Evolutionary conservation across 495 filamentous ascomycete genomes (phyloP), one percentile per base, ranked within the genome.

Genomic region (Neurospora intermedia): DNA sequence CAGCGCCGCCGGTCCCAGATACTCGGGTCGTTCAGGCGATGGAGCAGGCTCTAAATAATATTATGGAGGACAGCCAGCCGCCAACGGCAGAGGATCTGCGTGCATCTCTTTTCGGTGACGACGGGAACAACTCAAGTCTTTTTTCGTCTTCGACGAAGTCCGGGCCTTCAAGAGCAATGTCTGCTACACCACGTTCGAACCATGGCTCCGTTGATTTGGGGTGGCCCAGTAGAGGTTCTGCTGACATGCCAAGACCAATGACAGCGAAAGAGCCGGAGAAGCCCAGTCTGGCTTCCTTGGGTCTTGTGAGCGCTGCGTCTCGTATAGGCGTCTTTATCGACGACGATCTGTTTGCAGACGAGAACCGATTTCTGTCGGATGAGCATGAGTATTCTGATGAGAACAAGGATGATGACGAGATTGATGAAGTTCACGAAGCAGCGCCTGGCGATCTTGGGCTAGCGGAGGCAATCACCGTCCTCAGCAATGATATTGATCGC

Each of bases 371-470:
- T 75, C 85, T 92, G 18, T 91, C 94, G 70, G 94, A 97, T 76
- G 94, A 97, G 78, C 89, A 90, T 43, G 92, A 93, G 71, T 93
- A 94, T 74, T 85, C 86, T 7, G 88, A 92, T 16, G 88, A 85
- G 42, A 86, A 88, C 16, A 89, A 87, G 16, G 80, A 84, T 18
- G 87, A 87, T 27, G 86, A 92, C 31, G 83, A 87, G 8, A 90
- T 92, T 41, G 94, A 97, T 73, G 93, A 93, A 73, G 91, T 99
- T 35, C 94, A 97, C 74, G 92, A 97, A 85, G 96, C 96, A 46
- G 94, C 94, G 3, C 96, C 96, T 7, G 96, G 96, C 4, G 96
- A 99, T 80, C 88, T 99, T 11, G 96, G 96, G 8, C 81, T 99
- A 59, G 92, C 93, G 0, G 96, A 99, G 78, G 96, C 96, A 6